phyloP scores from a whole-genome alignment of 768 basidiomycete species.

The Pisolithus tinctorius region DNA sequence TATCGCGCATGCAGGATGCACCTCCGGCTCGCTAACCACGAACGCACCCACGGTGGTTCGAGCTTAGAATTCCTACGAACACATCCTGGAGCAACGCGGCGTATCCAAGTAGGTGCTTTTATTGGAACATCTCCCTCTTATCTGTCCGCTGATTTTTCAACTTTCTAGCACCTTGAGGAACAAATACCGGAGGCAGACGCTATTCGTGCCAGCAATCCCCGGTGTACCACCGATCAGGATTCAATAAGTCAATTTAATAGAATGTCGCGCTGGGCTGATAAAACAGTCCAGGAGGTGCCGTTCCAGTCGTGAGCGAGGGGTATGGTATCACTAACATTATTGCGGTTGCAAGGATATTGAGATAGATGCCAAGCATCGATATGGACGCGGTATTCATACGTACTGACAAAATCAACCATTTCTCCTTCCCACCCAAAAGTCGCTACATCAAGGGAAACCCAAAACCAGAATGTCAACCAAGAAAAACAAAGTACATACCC shows the following conservation, averaged over 20 bases:
- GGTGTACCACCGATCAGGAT: constrained; percentile 41
- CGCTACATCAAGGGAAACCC: neutral
- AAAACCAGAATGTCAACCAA: neutral
- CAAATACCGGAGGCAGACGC: constrained; percentile 52
- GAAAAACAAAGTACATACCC: neutral
- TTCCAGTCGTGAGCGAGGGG: neutral
- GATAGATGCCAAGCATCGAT: no score
- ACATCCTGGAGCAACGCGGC: constrained; percentile 69
- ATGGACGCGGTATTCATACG: no score
- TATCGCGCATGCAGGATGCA: constrained; percentile 52
- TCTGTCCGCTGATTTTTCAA: neutral
- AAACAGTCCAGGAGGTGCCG: neutral
- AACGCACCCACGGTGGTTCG: constrained; percentile 31
- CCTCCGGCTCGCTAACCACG: constrained; percentile 52
- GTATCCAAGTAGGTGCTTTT: constrained; percentile 53
- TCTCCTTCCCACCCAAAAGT: neutral
- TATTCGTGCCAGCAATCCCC: constrained; percentile 48
- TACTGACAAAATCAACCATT: no score
- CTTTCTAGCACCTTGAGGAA: constrained; percentile 41
- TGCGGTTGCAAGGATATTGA: no score
- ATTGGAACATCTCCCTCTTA: neutral
- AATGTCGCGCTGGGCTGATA: constrained; percentile 10
- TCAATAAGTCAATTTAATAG: constrained; percentile 19
- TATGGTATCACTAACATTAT: neutral
- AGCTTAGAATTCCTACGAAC: constrained; percentile 64